Conservation (phyloP, 352 stramenopile species). For the Pythium brachiatum region DNA sequence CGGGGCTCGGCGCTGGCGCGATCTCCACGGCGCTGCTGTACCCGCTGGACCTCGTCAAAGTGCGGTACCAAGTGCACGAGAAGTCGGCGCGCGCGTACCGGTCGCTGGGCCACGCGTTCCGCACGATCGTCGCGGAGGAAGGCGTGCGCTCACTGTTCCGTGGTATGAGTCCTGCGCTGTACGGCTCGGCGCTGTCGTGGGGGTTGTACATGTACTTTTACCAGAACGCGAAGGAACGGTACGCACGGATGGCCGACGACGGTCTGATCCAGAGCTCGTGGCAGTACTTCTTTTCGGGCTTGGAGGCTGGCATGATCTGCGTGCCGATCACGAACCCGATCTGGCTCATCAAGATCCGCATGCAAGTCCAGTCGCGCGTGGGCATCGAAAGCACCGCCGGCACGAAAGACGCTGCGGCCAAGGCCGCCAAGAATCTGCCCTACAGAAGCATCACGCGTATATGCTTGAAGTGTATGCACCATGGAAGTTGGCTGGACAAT, state of each 20-base stretch:
- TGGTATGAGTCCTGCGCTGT: constrained; percentile 93
- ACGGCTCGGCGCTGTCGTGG: constrained; percentile 95
- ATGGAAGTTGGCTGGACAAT: background rate
- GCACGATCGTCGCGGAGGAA: constrained; percentile 81
- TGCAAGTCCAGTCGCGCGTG: constrained; percentile 88
- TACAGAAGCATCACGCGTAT: constrained; percentile 70
- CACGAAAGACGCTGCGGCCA: constrained; percentile 54
- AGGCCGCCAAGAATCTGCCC: constrained; percentile 53
- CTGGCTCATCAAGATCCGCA: constrained; percentile 98
- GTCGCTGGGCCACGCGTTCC: constrained; percentile 71
- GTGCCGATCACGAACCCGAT: constrained; percentile 98
- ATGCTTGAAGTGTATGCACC: too few species aligned
- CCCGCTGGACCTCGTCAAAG: constrained; percentile 97
- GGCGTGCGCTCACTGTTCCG: constrained; percentile 89
- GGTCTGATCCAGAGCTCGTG: constrained; percentile 72
- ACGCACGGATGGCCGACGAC: constrained; percentile 66
- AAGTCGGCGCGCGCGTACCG: constrained; percentile 61
- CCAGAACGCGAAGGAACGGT: constrained; percentile 92
- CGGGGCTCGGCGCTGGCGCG: constrained; percentile 70
- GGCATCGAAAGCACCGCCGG: constrained; percentile 37
- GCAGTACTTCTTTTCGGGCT: constrained; percentile 80
- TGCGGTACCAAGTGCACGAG: constrained; percentile 96
- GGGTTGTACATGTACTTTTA: constrained; percentile 99
- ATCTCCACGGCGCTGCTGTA: constrained; percentile 90
- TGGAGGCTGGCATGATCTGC: constrained; percentile 87